These are phyloP conservation scores for Fusarium newnesense DNA, from an alignment of 2,329 filamentous ascomycete genomes.

Conservation along the genomic window DNA sequence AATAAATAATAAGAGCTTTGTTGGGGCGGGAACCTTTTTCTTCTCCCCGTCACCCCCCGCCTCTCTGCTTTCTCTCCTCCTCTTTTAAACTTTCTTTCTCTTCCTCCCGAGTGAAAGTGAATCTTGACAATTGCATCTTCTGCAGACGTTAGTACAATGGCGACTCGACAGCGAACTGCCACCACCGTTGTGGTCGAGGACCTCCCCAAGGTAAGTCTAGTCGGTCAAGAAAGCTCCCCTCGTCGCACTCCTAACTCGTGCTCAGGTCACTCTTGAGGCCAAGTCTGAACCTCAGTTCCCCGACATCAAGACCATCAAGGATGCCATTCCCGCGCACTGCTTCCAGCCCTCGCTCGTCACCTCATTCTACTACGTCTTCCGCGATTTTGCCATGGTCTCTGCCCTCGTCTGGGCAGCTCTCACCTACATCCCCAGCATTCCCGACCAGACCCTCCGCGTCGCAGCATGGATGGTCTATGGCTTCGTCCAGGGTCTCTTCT, in stretches of 20 bases:
- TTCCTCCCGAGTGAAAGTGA: conserved; percentile 1
- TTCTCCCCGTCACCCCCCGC: background rate
- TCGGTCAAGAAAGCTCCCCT: background rate
- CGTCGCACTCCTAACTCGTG: conserved; percentile 9
- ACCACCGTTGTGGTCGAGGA: conserved; percentile 37
- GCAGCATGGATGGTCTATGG: conserved; percentile 68
- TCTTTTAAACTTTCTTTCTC: background rate
- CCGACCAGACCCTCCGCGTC: conserved; percentile 55
- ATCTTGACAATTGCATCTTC: background rate
- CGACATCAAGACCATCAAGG: conserved; percentile 47
- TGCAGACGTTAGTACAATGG: conserved; percentile 28
- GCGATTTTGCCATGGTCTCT: conserved; percentile 63
- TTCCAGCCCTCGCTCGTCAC: conserved; percentile 64
- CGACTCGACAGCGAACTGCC: conserved; percentile 42
- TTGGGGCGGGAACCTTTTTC: conserved; percentile 10
- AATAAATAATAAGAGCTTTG: conserved; percentile 19
- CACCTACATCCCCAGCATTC: conserved; percentile 63
- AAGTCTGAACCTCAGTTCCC: conserved; percentile 39
- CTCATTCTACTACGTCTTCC: conserved; percentile 66
- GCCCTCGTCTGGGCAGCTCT: conserved; percentile 62
- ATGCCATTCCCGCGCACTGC: conserved; percentile 69
- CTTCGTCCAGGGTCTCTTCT: conserved; percentile 72
- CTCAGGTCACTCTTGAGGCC: conserved; percentile 33
- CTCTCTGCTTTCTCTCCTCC: background rate
- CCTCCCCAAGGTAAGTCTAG: conserved; percentile 22